Percentiles rank a stretch among this genome's conserved stretches.
phyloP scores from a whole-genome alignment of 2,329 filamentous ascomycete genomes.

The Chalara sp. region DNA sequence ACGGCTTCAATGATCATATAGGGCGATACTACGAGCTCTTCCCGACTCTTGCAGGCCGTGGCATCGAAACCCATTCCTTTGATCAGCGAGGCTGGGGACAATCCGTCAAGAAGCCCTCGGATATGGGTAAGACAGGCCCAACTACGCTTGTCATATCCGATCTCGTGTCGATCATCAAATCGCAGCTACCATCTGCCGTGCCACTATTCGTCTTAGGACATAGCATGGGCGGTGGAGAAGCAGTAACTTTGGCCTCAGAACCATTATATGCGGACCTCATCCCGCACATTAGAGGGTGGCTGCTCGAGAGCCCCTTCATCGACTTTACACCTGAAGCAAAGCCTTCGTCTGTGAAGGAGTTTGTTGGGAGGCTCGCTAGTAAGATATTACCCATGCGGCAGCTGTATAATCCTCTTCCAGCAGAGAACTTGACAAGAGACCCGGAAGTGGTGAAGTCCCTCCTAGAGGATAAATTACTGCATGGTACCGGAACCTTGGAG shows the following conservation, averaged over 20 bases:
- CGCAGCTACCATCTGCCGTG: slow-evolving; percentile 42
- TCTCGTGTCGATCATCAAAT: slow-evolving; percentile 66
- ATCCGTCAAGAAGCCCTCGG: slow-evolving; percentile 51
- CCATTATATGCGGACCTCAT: slow-evolving; percentile 47
- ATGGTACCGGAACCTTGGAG: slow-evolving; percentile 82
- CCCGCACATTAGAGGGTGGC: slow-evolving; percentile 60
- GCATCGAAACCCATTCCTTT: slow-evolving; percentile 70
- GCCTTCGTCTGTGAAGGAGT: slow-evolving; percentile 57
- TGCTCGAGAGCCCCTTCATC: slow-evolving; percentile 75
- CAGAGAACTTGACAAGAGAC: slow-evolving; percentile 61
- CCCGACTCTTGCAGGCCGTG: slow-evolving; percentile 57
- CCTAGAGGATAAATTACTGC: slow-evolving; percentile 62
- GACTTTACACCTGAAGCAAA: slow-evolving; percentile 59
- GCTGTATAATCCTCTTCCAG: slow-evolving; percentile 52
- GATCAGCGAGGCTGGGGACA: slow-evolving; percentile 90
- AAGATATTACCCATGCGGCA: slow-evolving; percentile 62
- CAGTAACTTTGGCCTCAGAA: slow-evolving; percentile 53
- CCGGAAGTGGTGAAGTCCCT: slow-evolving; percentile 53
- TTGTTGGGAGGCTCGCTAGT: slow-evolving; percentile 60
- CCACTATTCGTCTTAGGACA: slow-evolving; percentile 85
- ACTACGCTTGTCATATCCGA: slow-evolving; percentile 70
- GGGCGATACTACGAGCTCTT: slow-evolving; percentile 73
- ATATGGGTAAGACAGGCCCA: slow-evolving; percentile 67
- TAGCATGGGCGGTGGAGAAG: slow-evolving; percentile 82
- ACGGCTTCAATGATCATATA: slow-evolving; percentile 85